Percentiles rank a stretch among this genome's conserved stretches.
Evolutionary conservation across 345 rosid species (phyloP).

Genomic region (Hibiscus syriacus): DNA sequence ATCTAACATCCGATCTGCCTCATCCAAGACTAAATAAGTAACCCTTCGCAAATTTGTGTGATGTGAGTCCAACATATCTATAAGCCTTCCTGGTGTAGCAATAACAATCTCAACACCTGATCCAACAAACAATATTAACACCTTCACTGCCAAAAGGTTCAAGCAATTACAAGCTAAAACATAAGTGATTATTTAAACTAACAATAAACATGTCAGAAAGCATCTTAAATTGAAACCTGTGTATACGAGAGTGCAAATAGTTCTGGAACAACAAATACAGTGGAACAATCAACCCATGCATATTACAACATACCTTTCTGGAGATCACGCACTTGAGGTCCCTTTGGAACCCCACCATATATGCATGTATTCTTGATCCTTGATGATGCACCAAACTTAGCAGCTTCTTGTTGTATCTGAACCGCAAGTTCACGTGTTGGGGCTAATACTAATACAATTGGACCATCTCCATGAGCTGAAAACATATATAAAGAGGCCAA

Average conservation of each 20-base stretch:
- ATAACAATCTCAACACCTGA: slow-evolving; percentile 94
- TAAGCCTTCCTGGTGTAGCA: slow-evolving; percentile 98
- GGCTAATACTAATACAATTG: slow-evolving; percentile 94
- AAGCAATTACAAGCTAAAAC: slow-evolving; percentile 1
- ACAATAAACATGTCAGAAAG: slow-evolving; percentile 3
- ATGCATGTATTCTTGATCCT: slow-evolving; percentile 88
- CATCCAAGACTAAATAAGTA: slow-evolving; percentile 95
- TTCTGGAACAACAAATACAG: slow-evolving; percentile 19
- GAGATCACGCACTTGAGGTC: slow-evolving; percentile 99
- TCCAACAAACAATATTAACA: slow-evolving; percentile 5
- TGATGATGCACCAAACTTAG: slow-evolving; percentile 95
- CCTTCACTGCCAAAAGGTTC: not conserved
- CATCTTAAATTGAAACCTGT: slow-evolving; percentile 15
- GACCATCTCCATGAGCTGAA: slow-evolving; percentile 95
- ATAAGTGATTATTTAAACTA: slow-evolving; percentile 2
- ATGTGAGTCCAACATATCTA: slow-evolving; percentile 97
- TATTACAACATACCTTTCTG: slow-evolving; percentile 78
- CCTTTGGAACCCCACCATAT: slow-evolving; percentile 99
- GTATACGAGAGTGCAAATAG: slow-evolving; percentile 1
- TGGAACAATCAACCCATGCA: slow-evolving; percentile 22
- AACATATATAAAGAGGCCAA: slow-evolving; percentile 3
- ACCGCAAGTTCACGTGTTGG: slow-evolving; percentile 99
- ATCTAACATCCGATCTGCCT: slow-evolving; percentile 98
- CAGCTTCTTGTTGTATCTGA: slow-evolving; percentile 95
- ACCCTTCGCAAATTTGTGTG: slow-evolving; percentile 91